A percentile compares a stretch with the other conserved stretches of the same genome.
Evolutionary conservation across 108 stramenopile genomes (phyloP).

Genomic region (Cylindrotheca fusiformis): DNA sequence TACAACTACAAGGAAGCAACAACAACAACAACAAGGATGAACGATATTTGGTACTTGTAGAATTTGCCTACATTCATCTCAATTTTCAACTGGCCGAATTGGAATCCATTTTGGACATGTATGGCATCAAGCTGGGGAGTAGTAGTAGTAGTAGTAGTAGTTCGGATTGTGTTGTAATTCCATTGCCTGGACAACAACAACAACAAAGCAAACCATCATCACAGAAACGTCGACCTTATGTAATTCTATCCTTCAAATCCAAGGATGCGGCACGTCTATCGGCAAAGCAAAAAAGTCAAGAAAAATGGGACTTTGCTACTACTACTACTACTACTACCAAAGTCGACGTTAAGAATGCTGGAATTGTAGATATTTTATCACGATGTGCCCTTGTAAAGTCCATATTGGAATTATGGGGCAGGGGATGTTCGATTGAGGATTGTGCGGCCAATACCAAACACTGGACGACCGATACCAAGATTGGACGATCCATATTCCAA

Average conservation of each 20-base stretch:
- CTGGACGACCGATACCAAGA: conserved; percentile 1
- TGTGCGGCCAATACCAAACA: conserved; percentile 39
- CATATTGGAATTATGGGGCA: conserved; percentile 80
- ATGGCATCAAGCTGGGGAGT: conserved; percentile 50
- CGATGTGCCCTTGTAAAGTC: conserved; percentile 70
- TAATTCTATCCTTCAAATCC: conserved; percentile 28
- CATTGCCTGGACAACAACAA: conserved; percentile 13
- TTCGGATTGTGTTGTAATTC: conserved; percentile 15
- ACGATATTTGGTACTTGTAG: conserved; percentile 64
- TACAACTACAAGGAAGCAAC: too few relatives aligned
- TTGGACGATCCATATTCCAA: conserved; percentile 16
- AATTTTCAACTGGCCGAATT: conserved; percentile 82
- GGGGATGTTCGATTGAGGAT: conserved; percentile 27
- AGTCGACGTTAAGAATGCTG: conserved; percentile 14
- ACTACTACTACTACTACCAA: conserved; percentile 25
- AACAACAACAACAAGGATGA: conserved; percentile 3
- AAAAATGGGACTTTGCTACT: conserved; percentile 9
- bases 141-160: too few relatives aligned
- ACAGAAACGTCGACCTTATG: conserved; percentile 23
- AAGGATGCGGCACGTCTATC: background rate
- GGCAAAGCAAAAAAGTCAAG: background rate
- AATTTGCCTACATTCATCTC: conserved; percentile 75
- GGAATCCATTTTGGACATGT: conserved; percentile 58
- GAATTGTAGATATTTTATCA: conserved; percentile 39
- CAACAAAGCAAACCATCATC: background rate